A percentile compares a stretch with the other conserved stretches of the same genome.
phyloP scores from a whole-genome alignment of 148 eudicot species.

The Arctostaphylos glauca region DNA sequence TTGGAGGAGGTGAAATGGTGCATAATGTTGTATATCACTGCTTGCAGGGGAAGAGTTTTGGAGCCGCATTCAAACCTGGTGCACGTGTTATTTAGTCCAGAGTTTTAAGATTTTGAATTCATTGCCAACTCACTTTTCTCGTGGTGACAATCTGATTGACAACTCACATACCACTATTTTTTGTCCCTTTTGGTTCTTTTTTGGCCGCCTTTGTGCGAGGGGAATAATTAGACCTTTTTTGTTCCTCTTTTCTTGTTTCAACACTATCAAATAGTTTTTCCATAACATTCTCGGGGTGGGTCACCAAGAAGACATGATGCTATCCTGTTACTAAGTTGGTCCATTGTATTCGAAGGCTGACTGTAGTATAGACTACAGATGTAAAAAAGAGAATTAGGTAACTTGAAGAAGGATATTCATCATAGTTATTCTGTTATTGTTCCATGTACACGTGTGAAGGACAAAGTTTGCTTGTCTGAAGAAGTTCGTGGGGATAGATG shows the following conservation, averaged over 20 bases:
- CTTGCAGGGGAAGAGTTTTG: background rate
- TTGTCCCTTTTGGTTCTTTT: background rate
- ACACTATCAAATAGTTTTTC: background rate
- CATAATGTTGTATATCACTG: background rate
- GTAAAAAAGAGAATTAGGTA: background rate
- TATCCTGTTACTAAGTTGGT: background rate
- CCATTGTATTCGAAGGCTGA: background rate
- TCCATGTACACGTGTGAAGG: background rate
- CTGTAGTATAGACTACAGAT: background rate
- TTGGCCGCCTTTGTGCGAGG: background rate
- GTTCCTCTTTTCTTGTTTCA: background rate
- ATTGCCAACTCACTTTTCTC: background rate
- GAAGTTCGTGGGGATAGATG: background rate
- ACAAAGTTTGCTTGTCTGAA: background rate
- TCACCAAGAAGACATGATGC: background rate
- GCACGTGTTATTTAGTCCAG: background rate
- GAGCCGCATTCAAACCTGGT: background rate
- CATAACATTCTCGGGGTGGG: background rate
- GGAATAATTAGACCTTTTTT: background rate
- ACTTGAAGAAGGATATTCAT: background rate
- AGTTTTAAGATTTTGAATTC: background rate
- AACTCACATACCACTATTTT: background rate
- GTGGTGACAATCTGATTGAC: background rate
- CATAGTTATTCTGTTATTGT: background rate
- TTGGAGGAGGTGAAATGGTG: background rate